phyloP scores from a whole-genome alignment of 345 rosid genomes.

The Acer campestre region DNA sequence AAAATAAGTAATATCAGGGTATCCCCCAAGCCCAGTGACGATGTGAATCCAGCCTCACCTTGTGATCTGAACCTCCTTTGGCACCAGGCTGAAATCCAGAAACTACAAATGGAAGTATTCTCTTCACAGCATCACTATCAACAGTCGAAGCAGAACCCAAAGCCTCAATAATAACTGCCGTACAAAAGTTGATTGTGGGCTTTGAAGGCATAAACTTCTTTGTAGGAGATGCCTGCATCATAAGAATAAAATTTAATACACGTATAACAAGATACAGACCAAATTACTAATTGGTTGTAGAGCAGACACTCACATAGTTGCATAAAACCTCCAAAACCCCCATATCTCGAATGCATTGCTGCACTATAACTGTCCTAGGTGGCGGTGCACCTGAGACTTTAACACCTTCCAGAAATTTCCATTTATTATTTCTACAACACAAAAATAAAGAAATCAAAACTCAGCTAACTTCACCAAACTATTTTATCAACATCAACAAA shows the following conservation, averaged over 20 bases:
- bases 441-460: constrained; percentile 21
- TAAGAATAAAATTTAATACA: constrained; percentile 24
- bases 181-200: constrained; percentile 67
- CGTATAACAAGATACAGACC: constrained; percentile 10
- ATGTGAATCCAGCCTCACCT: constrained; percentile 48
- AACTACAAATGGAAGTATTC: constrained; percentile 73
- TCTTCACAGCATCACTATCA: constrained; percentile 68
- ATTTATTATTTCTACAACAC: constrained; percentile 68
- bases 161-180: constrained; percentile 78
- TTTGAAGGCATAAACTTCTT: constrained; percentile 73
- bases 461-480: constrained; percentile 2
- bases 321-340: constrained; percentile 82
- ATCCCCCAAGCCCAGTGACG: not conserved
- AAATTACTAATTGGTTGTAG: not conserved
- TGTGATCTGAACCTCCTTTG: constrained; percentile 68
- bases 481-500: not conserved
- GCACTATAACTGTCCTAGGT: constrained; percentile 82
- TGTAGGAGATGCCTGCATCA: constrained; percentile 62
- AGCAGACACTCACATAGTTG: constrained; percentile 68
- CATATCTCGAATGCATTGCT: constrained; percentile 82
- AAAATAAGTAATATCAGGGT: constrained; percentile 1
- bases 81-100: constrained; percentile 68
- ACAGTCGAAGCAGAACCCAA: constrained; percentile 63
- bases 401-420: constrained; percentile 89
- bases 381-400: constrained; percentile 88